These are phyloP conservation scores for Suillus discolor DNA, from an alignment of 768 basidiomycete genomes.

Conservation along the genomic window DNA sequence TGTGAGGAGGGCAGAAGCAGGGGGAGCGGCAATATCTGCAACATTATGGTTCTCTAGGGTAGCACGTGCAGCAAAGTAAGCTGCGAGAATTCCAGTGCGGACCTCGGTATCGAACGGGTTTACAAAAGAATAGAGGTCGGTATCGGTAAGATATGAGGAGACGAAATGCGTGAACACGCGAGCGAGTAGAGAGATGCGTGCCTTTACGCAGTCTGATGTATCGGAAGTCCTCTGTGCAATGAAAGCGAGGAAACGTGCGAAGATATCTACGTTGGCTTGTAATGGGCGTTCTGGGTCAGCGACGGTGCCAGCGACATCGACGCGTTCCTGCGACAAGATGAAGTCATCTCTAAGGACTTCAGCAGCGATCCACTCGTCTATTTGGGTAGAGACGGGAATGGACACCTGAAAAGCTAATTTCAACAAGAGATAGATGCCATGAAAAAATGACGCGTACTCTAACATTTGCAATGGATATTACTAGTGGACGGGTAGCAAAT, in stretches of 20 bases:
- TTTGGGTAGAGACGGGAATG: slow-evolving; percentile 81
- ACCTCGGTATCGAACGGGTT: slow-evolving; percentile 74
- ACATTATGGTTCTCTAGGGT: slow-evolving; percentile 61
- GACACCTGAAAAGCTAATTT: slow-evolving; percentile 55
- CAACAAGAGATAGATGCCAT: slow-evolving; percentile 3
- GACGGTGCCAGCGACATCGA: slow-evolving; percentile 58
- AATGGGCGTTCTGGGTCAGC: slow-evolving; percentile 52
- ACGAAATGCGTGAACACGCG: slow-evolving; percentile 81
- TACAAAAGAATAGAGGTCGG: slow-evolving; percentile 83
- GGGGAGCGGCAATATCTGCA: slow-evolving; percentile 56
- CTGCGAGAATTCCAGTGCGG: slow-evolving; percentile 73
- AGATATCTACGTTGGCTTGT: slow-evolving; percentile 76
- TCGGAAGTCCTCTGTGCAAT: slow-evolving; percentile 64
- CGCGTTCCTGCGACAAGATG: slow-evolving; percentile 58
- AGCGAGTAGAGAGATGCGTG: slow-evolving; percentile 68
- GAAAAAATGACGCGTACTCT: slow-evolving; percentile 33
- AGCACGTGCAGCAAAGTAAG: slow-evolving; percentile 80
- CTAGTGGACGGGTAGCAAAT: slow-evolving; percentile 38
- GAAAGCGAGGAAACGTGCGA: slow-evolving; percentile 82
- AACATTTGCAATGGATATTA: slow-evolving; percentile 33
- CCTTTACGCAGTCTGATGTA: slow-evolving; percentile 51
- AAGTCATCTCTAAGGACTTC: slow-evolving; percentile 93
- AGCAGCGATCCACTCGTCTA: slow-evolving; percentile 89
- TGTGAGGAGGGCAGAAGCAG: slow-evolving; percentile 68
- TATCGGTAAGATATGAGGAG: slow-evolving; percentile 63